A percentile compares a stretch with the other conserved stretches of the same genome.
Evolutionary conservation across 2,329 filamentous ascomycete genomes (phyloP).

Genomic region (Herpomyces periplanetae): DNA sequence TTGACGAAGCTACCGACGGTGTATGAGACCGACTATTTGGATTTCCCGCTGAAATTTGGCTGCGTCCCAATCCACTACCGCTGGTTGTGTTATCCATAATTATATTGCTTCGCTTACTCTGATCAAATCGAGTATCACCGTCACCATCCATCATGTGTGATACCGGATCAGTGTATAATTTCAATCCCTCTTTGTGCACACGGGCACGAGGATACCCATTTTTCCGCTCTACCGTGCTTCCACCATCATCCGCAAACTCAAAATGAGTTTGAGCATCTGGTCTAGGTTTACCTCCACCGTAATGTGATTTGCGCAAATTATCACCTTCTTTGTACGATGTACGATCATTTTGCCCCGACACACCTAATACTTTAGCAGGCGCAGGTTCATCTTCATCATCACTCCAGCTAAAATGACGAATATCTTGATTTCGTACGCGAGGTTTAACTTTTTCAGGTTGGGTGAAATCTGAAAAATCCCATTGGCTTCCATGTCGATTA

Average conservation of each 20-base stretch:
- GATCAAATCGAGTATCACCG: constrained; percentile 9
- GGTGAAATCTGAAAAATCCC: constrained; percentile 55
- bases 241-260: constrained; percentile 32
- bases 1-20: constrained; percentile 24
- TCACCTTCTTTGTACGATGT: constrained; percentile 12
- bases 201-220: constrained; percentile 13
- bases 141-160: constrained; percentile 22
- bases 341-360: constrained; percentile 2
- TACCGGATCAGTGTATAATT: constrained; percentile 43
- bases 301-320: constrained; percentile 17
- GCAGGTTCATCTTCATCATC: constrained; percentile 19
- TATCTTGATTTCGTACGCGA: constrained; percentile 23
- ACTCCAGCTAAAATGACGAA: constrained; percentile 35
- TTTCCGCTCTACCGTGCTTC: constrained; percentile 9
- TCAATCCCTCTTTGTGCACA: constrained; percentile 23
- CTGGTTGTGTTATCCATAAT: constrained; percentile 1
- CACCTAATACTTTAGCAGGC: no score
- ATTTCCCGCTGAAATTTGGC: no score
- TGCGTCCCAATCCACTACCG: constrained; percentile 1
- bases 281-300: constrained; percentile 19
- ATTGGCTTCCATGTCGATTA: constrained; percentile 26
- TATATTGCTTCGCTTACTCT: constrained; percentile 5
- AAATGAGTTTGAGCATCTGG: constrained; percentile 51
- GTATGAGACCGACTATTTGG: constrained; percentile 5
- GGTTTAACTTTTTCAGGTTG: constrained; percentile 36